Conservation (phyloP, 1,284 basidiomycete genomes). For the Puccinia hordei region DNA sequence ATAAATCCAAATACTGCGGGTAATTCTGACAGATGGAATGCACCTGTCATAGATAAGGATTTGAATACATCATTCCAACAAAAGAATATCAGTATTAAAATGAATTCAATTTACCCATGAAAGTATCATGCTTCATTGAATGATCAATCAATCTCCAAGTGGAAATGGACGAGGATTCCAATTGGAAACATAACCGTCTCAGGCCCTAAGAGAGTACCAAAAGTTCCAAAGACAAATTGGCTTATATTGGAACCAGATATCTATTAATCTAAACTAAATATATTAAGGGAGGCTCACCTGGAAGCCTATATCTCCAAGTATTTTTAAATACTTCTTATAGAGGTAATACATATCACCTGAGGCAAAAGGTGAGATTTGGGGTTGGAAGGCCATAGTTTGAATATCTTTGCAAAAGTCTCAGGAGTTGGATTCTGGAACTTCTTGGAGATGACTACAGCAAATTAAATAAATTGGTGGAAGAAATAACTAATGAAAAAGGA, state of each 20-base stretch:
- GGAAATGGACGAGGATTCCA: slow-evolving; percentile 3
- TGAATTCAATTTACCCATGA: slow-evolving; percentile 25
- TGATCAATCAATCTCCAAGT: slow-evolving; percentile 46
- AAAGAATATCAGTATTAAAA: neutral
- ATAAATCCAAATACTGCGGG: slow-evolving; percentile 21
- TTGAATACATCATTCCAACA: neutral
- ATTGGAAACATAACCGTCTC: slow-evolving; percentile 13
- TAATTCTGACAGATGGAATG: slow-evolving; percentile 25
- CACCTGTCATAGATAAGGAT: neutral
- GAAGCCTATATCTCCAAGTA: slow-evolving; percentile 44
- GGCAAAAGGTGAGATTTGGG: slow-evolving; percentile 39
- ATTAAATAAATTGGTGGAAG: neutral
- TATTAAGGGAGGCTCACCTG: slow-evolving; percentile 22
- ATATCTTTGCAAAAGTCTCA: slow-evolving; percentile 4
- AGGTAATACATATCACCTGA: slow-evolving; percentile 27
- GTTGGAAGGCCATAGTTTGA: slow-evolving; percentile 34
- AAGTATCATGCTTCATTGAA: slow-evolving; percentile 10
- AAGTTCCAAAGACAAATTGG: neutral
- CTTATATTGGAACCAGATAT: neutral
- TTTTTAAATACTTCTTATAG: slow-evolving; percentile 46
- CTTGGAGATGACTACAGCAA: slow-evolving; percentile 18
- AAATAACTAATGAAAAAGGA: neutral
- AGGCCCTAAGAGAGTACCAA: slow-evolving; percentile 2
- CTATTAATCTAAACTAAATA: neutral
- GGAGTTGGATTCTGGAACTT: slow-evolving; percentile 11